Evolutionary conservation across 1,139 yeast genomes (phyloP).

Genomic region (Suzukiozyma palmioleophila): DNA sequence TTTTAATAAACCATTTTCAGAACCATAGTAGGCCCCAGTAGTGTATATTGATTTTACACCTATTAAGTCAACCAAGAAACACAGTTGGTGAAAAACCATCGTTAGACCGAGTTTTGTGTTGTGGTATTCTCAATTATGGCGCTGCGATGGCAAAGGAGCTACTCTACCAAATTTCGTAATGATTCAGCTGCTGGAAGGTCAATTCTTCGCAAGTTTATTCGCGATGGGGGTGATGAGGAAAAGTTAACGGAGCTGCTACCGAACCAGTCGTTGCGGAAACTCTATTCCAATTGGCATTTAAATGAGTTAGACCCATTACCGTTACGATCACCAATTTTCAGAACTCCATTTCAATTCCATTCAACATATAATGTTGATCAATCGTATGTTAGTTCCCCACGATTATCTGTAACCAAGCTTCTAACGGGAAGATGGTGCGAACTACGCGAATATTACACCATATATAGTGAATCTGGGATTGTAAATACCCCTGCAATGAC

Average conservation of each 20-base stretch:
- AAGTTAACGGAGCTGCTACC: neutral
- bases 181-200: neutral
- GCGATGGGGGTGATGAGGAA: neutral
- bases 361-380: slow-evolving; percentile 20
- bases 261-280: slow-evolving; percentile 1
- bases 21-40: too few relatives aligned
- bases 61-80: too few relatives aligned
- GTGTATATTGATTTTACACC: too few relatives aligned
- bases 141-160: too few relatives aligned
- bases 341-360: slow-evolving; percentile 24
- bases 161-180: neutral
- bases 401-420: slow-evolving; percentile 45
- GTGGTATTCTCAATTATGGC: too few relatives aligned
- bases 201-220: neutral
- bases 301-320: slow-evolving; percentile 7
- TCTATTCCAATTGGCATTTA: slow-evolving; percentile 12
- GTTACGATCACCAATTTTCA: slow-evolving; percentile 5
- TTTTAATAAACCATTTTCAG: too few relatives aligned
- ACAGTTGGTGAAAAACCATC: too few relatives aligned
- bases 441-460: slow-evolving; percentile 38
- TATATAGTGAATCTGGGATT: slow-evolving; percentile 35
- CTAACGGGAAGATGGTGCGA: slow-evolving; percentile 53
- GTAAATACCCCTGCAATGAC: slow-evolving; percentile 28
- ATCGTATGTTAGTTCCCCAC: slow-evolving; percentile 25
- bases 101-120: too few relatives aligned